Evolutionary conservation across 2,329 filamentous ascomycete genomes (phyloP), one percentile per base, ranked within the genome.

Genomic region (Neonectria coccinea): DNA sequence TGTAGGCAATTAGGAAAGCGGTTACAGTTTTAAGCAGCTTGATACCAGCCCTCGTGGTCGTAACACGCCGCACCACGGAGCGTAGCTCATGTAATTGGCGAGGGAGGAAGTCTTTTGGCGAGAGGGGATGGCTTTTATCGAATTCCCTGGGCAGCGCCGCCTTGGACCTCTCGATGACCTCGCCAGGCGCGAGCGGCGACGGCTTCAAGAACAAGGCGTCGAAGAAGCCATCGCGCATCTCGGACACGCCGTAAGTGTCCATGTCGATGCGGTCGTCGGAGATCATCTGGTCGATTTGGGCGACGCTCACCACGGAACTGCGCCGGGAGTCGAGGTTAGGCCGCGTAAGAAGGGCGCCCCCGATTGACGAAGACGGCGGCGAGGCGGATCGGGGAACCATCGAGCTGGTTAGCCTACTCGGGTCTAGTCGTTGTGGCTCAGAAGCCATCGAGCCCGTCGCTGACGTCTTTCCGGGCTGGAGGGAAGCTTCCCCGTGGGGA

Each of bases 1-100:
- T 74, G 70, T 88, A 89, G 3, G 86, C 82, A 51, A 84, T 77
- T 67, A 87, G 86, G 73, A 86, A 87, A n/a, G 80, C 85, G n/a
- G 84, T 69, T 66, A 86, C 88, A 0, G 85, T 82, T 67, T 86
- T 87, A 22, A 82, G 67, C 4, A 88, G 75, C 57, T 81, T 83
- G 54, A 88, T 80, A 2, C 86, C 86, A 18, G 82, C 77, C 61
- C 83, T 78, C 4, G 86, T 87, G 5, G 80, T 85, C 6, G 78
- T 76, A 20, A 87, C 76, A 22, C 77, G 76, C 42, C 72, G 72
- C 5, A 65, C 65, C 14, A 86, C 79, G 2, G 76, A 78, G 63
- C 76, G 77, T 10, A 84, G 65, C 63, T 82, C 83, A 56, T 81
- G 80, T 72, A 78, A 79, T 66, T 86, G 85, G 55, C 79, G 80